Evolutionary conservation across 257 asterid species (phyloP), one percentile per base, ranked within the genome.

Genomic region (Verbascum thapsus): DNA sequence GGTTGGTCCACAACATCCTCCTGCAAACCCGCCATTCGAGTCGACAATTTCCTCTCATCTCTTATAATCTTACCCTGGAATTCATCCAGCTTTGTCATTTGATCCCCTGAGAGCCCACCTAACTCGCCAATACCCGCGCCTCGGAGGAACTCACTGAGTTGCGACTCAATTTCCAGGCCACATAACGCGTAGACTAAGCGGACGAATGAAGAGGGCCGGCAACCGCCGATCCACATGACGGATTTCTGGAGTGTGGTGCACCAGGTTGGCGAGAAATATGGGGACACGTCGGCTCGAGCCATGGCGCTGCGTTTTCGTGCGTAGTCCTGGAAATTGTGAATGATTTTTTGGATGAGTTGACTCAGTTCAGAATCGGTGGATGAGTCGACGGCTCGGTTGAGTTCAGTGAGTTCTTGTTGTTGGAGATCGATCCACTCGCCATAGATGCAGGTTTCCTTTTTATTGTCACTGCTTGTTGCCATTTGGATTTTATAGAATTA

Each of bases 161-260:
- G 77, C 0, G 83, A 58, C 48, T 82, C 85, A 19, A 76, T 50
- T 11, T 80, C 69, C 20, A 53, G 4, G 18, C 85, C 87, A 15
- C 72, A 74, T 10, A 85, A 74, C 0, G 79, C 84, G 63, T 82
- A 74, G 16, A 63, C 64, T 9, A 80, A 83, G 3, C 89, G 80
- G 60, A 76, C 35, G 51, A 66, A 76, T 19, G 80, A 68, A 18
- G 87, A 66, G 10, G 92, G 92, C 3, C 89, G 50, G 68, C 94
- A 85, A 0, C 89, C 84, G 2, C 76, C 85, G 68, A 82, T 70
- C 89, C 89, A 85, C 0, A 68, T 69, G n/a, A 76, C 76, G 1
- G 94, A 83, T 2, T 75, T 51, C 74, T 80, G 87, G 6, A 85
- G 72, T 1, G 89, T 60, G 11, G 71, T 49, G 64, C 87, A 82